Evolutionary conservation across 2,329 filamentous ascomycete species (phyloP).

Genomic region (Cercospora nicotianae): DNA sequence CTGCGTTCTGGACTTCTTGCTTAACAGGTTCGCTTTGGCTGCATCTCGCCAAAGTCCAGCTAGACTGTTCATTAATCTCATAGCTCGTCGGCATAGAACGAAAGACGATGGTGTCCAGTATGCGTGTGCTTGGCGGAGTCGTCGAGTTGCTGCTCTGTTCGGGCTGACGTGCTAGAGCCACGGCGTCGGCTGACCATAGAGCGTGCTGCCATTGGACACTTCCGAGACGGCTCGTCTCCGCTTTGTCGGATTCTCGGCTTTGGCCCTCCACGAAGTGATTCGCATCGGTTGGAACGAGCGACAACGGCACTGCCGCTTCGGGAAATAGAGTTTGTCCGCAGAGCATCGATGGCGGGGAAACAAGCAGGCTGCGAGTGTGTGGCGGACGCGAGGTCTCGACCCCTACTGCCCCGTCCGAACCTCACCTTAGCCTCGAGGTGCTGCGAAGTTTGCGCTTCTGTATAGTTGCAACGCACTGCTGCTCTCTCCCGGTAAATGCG

Average conservation of each 20-base stretch:
- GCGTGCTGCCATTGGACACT: background rate
- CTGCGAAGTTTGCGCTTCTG: constrained; percentile 4
- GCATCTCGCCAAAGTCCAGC: background rate
- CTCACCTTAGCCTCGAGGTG: constrained; percentile 8
- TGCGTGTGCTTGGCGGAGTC: no score
- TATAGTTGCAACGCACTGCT: constrained; percentile 10
- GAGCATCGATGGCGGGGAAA: constrained; percentile 5
- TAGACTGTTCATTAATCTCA: background rate
- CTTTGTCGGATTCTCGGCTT: background rate
- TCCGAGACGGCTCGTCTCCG: background rate
- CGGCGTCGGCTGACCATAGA: background rate
- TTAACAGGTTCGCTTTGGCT: background rate
- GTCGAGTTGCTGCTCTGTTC: background rate
- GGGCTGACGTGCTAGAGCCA: background rate
- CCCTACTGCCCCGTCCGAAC: background rate
- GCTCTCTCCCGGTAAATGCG: constrained; percentile 19
- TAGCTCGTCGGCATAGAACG: background rate
- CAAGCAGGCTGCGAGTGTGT: background rate
- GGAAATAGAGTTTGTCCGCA: background rate
- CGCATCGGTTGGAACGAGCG: background rate
- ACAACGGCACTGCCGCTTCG: background rate
- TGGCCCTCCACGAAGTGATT: background rate
- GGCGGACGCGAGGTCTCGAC: constrained; percentile 4
- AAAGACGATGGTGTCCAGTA: background rate
- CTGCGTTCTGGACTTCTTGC: background rate